Percentiles rank a stretch among this genome's conserved stretches.
These are phyloP conservation scores for Mycena epipterygia DNA, from an alignment of 768 basidiomycete genomes.

Conservation along the genomic window DNA sequence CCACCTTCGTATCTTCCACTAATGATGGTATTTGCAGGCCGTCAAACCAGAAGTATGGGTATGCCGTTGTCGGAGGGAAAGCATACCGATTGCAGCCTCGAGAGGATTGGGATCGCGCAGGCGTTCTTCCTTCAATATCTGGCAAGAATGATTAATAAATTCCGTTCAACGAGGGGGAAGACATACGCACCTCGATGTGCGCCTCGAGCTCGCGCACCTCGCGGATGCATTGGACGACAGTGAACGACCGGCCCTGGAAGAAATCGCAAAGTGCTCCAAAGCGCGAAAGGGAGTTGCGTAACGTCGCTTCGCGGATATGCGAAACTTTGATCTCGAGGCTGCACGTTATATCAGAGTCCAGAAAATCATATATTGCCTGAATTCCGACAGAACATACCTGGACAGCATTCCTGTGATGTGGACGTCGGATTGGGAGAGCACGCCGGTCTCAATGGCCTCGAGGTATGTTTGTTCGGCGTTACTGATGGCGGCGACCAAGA, in stretches of 20 bases:
- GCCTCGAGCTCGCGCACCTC: background rate
- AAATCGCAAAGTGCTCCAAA: background rate
- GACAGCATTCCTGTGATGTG: background rate
- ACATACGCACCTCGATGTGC: background rate
- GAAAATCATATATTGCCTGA: no score
- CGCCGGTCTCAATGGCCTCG: background rate
- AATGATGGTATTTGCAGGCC: no score
- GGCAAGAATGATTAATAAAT: background rate
- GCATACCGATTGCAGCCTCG: background rate
- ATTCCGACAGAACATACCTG: no score
- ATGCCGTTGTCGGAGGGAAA: background rate
- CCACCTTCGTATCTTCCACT: no score
- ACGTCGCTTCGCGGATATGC: background rate
- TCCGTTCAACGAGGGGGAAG: no score
- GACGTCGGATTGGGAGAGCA: background rate
- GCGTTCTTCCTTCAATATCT: background rate
- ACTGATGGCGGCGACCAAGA: background rate
- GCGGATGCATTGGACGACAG: background rate
- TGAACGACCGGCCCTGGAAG: background rate
- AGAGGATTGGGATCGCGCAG: background rate
- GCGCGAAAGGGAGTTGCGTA: background rate
- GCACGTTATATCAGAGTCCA: background rate
- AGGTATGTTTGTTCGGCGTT: background rate
- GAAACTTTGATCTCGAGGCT: background rate
- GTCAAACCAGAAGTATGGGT: background rate